Percentiles rank a stretch among this genome's conserved stretches.
phyloP scores from a whole-genome alignment of 2,329 filamentous ascomycete genomes.

The Aspergillus ruber region DNA sequence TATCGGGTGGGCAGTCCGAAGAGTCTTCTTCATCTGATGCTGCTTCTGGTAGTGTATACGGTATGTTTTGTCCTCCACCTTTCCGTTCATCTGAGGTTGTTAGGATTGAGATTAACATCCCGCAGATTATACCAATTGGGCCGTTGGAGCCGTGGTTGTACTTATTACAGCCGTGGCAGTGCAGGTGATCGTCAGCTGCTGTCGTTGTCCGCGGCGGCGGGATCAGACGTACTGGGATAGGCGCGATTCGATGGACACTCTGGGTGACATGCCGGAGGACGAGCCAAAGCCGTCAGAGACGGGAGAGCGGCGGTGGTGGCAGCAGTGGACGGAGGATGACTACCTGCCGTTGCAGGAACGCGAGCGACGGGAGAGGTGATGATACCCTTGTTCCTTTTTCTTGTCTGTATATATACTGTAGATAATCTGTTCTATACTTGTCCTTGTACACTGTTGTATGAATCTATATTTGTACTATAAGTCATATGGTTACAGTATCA shows the following conservation, averaged over 20 bases:
- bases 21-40: constrained; percentile 2
- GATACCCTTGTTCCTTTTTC: neutral
- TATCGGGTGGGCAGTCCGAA: constrained; percentile 1
- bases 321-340: constrained; percentile 19
- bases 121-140: neutral
- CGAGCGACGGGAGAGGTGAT: constrained; percentile 9
- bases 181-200: neutral
- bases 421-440: neutral
- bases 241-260: constrained; percentile 4
- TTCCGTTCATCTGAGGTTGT: neutral
- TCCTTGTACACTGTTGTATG: too few species aligned
- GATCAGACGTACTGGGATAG: too few species aligned
- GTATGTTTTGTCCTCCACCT: neutral
- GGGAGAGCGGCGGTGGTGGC: constrained; percentile 22
- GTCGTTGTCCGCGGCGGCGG: neutral
- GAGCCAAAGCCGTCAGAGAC: constrained; percentile 9
- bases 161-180: neutral
- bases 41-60: neutral
- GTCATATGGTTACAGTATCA: too few species aligned
- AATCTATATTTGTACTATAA: too few species aligned
- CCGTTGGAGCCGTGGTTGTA: neutral
- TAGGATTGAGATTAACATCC: too few species aligned
- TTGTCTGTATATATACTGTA: neutral
- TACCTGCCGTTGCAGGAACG: constrained; percentile 24
- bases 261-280: constrained; percentile 6